Conservation (phyloP, 139 green algal species). For the Picochlorum sp. region DNA sequence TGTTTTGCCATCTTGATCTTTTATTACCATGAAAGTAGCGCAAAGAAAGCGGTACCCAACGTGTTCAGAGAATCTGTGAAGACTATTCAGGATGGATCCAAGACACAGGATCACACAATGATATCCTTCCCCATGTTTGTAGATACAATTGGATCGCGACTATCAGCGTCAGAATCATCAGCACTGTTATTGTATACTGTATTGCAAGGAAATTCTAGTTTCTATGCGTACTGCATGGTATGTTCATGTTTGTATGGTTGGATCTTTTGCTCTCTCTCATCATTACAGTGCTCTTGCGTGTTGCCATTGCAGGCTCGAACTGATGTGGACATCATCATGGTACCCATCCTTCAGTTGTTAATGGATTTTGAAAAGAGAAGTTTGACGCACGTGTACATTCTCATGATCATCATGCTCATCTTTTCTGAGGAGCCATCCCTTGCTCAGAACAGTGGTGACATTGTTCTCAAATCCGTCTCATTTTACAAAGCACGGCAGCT, state of each 20-base stretch:
- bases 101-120: too few relatives aligned
- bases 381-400: conserved; percentile 56
- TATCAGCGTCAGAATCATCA: conserved; percentile 30
- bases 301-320: conserved; percentile 16
- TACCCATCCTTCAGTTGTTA: conserved; percentile 59
- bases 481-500: conserved; percentile 72
- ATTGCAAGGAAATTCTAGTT: conserved; percentile 50
- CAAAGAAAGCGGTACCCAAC: too few relatives aligned
- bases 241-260: background rate
- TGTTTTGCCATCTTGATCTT: too few relatives aligned
- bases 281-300: background rate
- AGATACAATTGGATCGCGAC: conserved; percentile 19
- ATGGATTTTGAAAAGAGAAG: conserved; percentile 23
- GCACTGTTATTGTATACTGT: conserved; percentile 80
- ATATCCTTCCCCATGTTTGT: conserved; percentile 35
- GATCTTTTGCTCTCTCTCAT: background rate
- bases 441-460: conserved; percentile 58
- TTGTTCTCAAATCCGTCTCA: conserved; percentile 42
- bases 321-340: conserved; percentile 59
- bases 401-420: conserved; percentile 82
- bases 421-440: conserved; percentile 74
- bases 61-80: too few relatives aligned
- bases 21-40: too few relatives aligned
- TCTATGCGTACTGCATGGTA: conserved; percentile 45
- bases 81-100: too few relatives aligned